Evolutionary conservation across 2,329 filamentous ascomycete genomes (phyloP).

Genomic region (Aspergillus viridinutans): DNA sequence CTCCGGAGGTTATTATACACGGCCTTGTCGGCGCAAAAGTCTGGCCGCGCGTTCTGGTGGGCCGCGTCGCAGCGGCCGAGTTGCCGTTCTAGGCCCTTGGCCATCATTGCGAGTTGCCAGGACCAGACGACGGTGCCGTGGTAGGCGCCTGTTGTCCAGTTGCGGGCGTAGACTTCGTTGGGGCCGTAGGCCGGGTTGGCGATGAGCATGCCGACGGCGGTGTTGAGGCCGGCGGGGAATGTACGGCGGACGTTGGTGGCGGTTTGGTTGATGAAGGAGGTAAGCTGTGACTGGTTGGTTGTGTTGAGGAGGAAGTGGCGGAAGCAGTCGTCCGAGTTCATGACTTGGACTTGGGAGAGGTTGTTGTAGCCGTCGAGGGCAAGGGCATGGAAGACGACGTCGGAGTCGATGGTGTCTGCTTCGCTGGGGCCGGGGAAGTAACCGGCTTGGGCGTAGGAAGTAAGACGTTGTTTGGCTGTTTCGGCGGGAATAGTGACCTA

Average conservation of each 20-base stretch:
- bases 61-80: neutral
- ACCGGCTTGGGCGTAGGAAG: neutral
- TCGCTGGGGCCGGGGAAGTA: neutral
- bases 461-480: neutral
- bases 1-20: neutral
- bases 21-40: neutral
- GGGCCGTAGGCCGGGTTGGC: conserved; percentile 58
- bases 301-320: conserved; percentile 60
- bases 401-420: neutral
- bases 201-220: conserved; percentile 54
- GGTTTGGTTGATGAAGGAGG: conserved; percentile 53
- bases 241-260: conserved; percentile 55
- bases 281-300: conserved; percentile 55
- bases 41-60: neutral
- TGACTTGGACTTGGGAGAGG: conserved; percentile 50
- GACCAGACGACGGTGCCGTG: conserved; percentile 64
- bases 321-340: conserved; percentile 64
- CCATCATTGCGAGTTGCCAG: conserved; percentile 64
- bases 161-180: conserved; percentile 44
- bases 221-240: conserved; percentile 58
- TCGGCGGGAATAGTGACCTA: neutral
- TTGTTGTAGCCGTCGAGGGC: conserved; percentile 52
- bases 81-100: conserved; percentile 55
- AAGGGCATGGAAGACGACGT: conserved; percentile 23
- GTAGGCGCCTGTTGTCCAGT: conserved; percentile 56